phyloP scores from a whole-genome alignment of 2,329 filamentous ascomycete species.

The Graphilbum sp. region DNA sequence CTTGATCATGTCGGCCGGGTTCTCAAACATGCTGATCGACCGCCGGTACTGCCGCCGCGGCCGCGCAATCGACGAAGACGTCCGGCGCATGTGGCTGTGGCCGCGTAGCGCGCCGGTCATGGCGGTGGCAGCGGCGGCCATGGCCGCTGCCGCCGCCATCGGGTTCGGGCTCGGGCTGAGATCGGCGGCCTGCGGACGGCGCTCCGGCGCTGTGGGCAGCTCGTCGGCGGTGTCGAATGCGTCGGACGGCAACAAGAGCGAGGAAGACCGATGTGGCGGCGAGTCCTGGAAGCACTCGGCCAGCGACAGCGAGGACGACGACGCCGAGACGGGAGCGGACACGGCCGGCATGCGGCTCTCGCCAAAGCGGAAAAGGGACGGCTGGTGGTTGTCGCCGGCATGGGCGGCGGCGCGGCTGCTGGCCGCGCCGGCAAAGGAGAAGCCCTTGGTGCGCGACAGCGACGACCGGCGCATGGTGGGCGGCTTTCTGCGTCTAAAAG shows the following conservation, averaged over 20 bases:
- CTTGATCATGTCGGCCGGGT: slow-evolving; percentile 75
- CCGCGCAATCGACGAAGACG: slow-evolving; percentile 53
- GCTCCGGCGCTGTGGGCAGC: slow-evolving; percentile 23
- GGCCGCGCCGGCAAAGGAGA: slow-evolving; percentile 50
- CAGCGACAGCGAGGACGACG: slow-evolving; percentile 44
- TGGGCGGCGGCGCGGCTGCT: slow-evolving; percentile 41
- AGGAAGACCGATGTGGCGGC: too few relatives aligned
- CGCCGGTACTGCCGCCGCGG: slow-evolving; percentile 80
- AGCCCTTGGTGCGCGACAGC: slow-evolving; percentile 57
- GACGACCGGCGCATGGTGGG: slow-evolving; percentile 55
- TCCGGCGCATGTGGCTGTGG: slow-evolving; percentile 38
- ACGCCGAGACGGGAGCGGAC: slow-evolving; percentile 5
- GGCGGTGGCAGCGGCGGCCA: background rate
- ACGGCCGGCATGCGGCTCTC: slow-evolving; percentile 10
- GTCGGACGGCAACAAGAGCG: too few relatives aligned
- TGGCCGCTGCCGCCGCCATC: slow-evolving; percentile 24
- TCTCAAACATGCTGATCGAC: slow-evolving; percentile 96
- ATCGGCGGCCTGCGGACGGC: slow-evolving; percentile 41
- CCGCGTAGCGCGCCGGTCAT: slow-evolving; percentile 46
- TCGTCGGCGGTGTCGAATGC: too few relatives aligned
- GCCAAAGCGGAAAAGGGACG: slow-evolving; percentile 64
- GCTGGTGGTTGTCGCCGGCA: slow-evolving; percentile 48
- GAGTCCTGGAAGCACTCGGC: slow-evolving; percentile 72
- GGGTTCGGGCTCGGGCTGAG: slow-evolving; percentile 36
- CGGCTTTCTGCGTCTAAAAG: slow-evolving; percentile 45